Conservation (phyloP, 2,329 filamentous ascomycete species). For the Penicillium paneum region DNA sequence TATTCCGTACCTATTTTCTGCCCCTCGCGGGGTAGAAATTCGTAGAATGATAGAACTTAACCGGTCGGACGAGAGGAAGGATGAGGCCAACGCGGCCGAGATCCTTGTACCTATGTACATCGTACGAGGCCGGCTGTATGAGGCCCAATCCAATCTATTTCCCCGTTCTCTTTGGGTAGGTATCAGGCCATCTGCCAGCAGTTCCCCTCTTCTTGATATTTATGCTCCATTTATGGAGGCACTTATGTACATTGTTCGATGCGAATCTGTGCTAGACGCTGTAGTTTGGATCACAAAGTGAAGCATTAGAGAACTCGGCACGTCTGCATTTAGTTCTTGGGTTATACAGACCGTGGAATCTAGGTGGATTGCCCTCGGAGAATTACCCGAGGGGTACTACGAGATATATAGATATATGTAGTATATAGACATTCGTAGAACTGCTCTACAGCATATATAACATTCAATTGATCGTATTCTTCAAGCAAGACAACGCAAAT, state of each 20-base stretch:
- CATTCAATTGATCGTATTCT: too few species aligned
- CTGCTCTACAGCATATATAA: neutral
- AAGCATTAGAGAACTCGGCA: neutral
- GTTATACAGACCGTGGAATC: neutral
- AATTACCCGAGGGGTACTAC: too few species aligned
- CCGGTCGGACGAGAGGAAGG: slow-evolving; percentile 6
- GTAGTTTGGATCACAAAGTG: neutral
- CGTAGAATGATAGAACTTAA: slow-evolving; percentile 1
- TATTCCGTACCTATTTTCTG: slow-evolving; percentile 13
- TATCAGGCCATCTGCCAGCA: neutral
- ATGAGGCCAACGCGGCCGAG: slow-evolving; percentile 14
- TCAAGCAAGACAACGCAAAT: neutral
- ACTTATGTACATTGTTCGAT: neutral
- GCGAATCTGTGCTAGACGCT: neutral
- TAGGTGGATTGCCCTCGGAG: neutral
- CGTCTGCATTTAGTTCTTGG: neutral
- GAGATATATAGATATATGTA: neutral
- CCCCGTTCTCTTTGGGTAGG: neutral
- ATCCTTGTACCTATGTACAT: neutral
- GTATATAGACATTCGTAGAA: neutral
- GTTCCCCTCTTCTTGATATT: neutral
- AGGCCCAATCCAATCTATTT: neutral
- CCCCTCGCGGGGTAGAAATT: slow-evolving; percentile 6
- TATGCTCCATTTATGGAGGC: neutral
- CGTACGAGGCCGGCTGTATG: neutral